Evolutionary conservation across 73 alveolate species (phyloP).

Genomic region (Uronychia setigera): DNA sequence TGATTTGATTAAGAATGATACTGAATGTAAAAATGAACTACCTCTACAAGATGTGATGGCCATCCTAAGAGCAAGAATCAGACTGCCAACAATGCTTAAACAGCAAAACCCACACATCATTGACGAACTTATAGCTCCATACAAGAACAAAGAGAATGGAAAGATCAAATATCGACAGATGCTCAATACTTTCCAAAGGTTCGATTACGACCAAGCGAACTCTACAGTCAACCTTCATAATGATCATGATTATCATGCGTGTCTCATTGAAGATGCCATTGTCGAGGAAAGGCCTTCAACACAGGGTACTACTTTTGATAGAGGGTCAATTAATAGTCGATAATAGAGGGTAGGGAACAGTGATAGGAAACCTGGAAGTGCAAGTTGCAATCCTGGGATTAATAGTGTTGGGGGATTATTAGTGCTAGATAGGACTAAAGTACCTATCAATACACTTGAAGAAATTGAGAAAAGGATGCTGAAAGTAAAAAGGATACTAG

Average conservation of each 20-base stretch:
- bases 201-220: background rate
- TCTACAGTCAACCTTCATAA: no score
- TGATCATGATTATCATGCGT: no score
- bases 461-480: background rate
- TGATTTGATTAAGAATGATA: background rate
- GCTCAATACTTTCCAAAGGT: background rate
- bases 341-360: background rate
- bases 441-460: background rate
- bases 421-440: background rate
- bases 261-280: no score
- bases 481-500: background rate
- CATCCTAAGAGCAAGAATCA: background rate
- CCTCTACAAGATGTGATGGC: background rate
- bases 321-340: background rate
- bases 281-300: background rate
- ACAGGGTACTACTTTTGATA: background rate
- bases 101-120: background rate
- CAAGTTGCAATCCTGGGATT: no score
- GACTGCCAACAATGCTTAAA: background rate
- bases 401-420: no score
- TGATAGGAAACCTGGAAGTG: no score
- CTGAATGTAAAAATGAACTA: background rate
- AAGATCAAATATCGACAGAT: background rate
- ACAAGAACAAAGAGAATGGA: background rate
- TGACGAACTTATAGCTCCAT: background rate